Evolutionary conservation across 106 monocot genomes (phyloP).

Genomic region (Dendrobium nobile): DNA sequence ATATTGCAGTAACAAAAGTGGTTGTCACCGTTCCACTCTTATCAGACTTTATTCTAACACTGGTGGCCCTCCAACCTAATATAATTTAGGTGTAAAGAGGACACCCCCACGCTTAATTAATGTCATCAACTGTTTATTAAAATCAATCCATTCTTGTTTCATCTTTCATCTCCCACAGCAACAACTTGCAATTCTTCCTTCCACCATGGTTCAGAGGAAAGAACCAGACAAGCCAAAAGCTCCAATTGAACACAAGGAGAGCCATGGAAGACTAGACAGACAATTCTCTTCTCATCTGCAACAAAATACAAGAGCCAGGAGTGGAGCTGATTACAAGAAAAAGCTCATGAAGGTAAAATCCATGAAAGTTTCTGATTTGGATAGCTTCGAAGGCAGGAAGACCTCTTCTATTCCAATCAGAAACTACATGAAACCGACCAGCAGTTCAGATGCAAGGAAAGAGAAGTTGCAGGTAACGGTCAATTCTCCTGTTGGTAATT

Average conservation of each 20-base stretch:
- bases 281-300: background rate
- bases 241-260: background rate
- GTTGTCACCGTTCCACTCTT: no score
- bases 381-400: background rate
- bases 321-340: constrained; percentile 2
- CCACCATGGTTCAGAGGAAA: constrained; percentile 30
- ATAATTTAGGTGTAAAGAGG: no score
- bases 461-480: constrained; percentile 21
- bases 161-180: background rate
- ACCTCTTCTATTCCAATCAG: constrained; percentile 9
- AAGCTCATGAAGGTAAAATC: constrained; percentile 18
- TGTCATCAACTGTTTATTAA: no score
- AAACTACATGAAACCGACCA: constrained; percentile 62
- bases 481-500: background rate
- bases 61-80: no score
- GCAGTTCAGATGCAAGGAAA: constrained; percentile 46
- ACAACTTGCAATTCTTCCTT: background rate
- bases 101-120: no score
- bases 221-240: background rate
- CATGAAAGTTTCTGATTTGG: constrained; percentile 7
- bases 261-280: background rate
- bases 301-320: background rate
- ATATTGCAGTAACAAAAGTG: no score
- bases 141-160: no score
- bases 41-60: no score